Base-by-base conservation (phyloP, 257 asterid species). In the Primulina tabacum region DNA sequence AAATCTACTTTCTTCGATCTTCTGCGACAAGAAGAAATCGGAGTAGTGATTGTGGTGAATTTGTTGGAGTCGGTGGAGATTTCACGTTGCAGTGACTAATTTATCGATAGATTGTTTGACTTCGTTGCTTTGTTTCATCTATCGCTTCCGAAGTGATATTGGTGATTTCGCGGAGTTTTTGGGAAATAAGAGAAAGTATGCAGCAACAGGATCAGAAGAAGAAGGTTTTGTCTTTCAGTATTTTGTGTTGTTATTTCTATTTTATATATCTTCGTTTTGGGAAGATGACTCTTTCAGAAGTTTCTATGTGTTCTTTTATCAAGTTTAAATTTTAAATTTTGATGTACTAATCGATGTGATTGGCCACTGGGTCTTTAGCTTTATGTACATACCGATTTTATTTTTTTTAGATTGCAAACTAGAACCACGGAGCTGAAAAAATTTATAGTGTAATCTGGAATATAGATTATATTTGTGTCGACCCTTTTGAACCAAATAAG, bases 191-290 rank as follows among this genome's bases (percentile, higher is more conserved):
- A 69, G 57, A 79, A 75, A 50, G 8, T 83, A 89, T 85, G 92
- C 82, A 81, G 82, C 92, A 81, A 79, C 95, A 84, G 64, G 92
- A 84, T 83, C 88, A 74, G 75, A 84, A 81, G 61, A 88, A 78
- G 70, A 88, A 86, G 95, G 95, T 89, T 17, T 67, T 68, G 62
- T 56, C 69, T 30, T 20, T 28, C 9, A 10, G n/a, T 64, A 5
- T 33, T 29, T 17, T 50, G 40, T 18, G 52, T 40, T 67, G 35
- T 16, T n/a, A 30, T 2, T 47, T 47, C 20, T 47, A 26, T 14
- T 34, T 6, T 30, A 12, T 59, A n/a, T 64, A 17, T 64, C 20
- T 55, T 76, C 29, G 8, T 14, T 35, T 32, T 29, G 61, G 58
- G 38, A 37, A 18, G 60, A 35, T 55, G 67, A 53, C 18, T 59